A percentile compares a stretch with the other conserved stretches of the same genome.
These are phyloP conservation scores for Groenewaldozyma auringiensis DNA, from an alignment of 1,139 yeast species.

Conservation along the genomic window DNA sequence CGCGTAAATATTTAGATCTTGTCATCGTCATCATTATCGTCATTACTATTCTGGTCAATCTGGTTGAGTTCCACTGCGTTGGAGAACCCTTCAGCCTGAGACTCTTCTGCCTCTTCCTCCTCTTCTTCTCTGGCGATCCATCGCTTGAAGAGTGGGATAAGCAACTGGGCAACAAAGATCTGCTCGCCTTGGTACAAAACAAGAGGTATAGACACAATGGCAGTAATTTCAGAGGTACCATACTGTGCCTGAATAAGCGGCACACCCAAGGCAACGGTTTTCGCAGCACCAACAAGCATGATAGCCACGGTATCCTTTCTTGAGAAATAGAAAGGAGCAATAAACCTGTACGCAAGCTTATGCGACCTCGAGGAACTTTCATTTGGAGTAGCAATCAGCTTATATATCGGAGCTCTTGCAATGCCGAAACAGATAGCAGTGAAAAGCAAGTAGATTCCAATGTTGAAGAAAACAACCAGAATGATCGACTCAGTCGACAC, in stretches of 20 bases:
- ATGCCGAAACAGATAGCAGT: slow-evolving; percentile 51
- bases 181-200: slow-evolving; percentile 84
- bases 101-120: neutral
- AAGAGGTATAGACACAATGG: slow-evolving; percentile 68
- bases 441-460: slow-evolving; percentile 69
- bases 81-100: neutral
- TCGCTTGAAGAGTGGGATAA: slow-evolving; percentile 36
- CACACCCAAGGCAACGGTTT: slow-evolving; percentile 87
- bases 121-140: slow-evolving; percentile 7
- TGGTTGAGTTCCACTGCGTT: neutral
- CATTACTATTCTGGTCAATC: neutral
- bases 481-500: slow-evolving; percentile 65
- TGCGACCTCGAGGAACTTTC: slow-evolving; percentile 40
- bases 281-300: slow-evolving; percentile 86
- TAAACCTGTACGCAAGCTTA: slow-evolving; percentile 25
- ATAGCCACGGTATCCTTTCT: slow-evolving; percentile 68
- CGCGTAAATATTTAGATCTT: neutral
- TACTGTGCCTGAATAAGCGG: slow-evolving; percentile 74
- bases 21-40: neutral
- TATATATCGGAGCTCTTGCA: slow-evolving; percentile 47
- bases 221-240: slow-evolving; percentile 56
- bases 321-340: slow-evolving; percentile 57
- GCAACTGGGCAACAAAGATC: slow-evolving; percentile 65
- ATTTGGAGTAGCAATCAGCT: slow-evolving; percentile 35
- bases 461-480: slow-evolving; percentile 70